phyloP scores from a whole-genome alignment of 371 early-diverging fungal species.

The Phascolomyces articulosus region DNA sequence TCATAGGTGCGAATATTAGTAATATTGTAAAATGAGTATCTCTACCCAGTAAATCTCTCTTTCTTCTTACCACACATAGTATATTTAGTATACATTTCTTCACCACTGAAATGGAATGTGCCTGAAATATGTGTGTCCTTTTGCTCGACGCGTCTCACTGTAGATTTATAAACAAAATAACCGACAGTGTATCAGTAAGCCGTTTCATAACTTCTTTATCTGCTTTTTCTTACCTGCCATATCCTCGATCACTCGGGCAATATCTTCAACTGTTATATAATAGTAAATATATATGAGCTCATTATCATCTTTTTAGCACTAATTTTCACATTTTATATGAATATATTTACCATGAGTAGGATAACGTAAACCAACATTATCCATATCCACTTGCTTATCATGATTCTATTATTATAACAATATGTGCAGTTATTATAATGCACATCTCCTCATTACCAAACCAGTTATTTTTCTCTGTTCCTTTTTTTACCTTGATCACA shows the following conservation, averaged over 20 bases:
- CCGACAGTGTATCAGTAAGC: no score
- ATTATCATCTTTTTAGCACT: no score
- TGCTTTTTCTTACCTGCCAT: slow-evolving; percentile 41
- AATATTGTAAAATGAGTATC: no score
- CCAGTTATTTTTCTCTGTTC: no score
- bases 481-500: slow-evolving; percentile 54
- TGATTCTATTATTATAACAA: no score
- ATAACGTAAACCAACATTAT: slow-evolving; percentile 72
- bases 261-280: slow-evolving; percentile 59
- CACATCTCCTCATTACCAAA: no score
- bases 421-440: no score
- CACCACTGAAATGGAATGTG: slow-evolving; percentile 70
- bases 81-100: slow-evolving; percentile 77
- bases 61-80: slow-evolving; percentile 76
- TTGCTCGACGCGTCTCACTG: slow-evolving; percentile 4
- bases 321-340: not conserved
- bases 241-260: slow-evolving; percentile 69
- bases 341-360: slow-evolving; percentile 74
- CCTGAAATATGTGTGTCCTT: slow-evolving; percentile 44
- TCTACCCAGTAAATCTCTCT: no score
- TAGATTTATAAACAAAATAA: not conserved
- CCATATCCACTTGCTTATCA: slow-evolving; percentile 56
- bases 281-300: not conserved
- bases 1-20: no score
- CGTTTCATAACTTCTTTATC: not conserved